Conservation (phyloP, 805 yeast genomes). For the Deakozyma indianensis region DNA sequence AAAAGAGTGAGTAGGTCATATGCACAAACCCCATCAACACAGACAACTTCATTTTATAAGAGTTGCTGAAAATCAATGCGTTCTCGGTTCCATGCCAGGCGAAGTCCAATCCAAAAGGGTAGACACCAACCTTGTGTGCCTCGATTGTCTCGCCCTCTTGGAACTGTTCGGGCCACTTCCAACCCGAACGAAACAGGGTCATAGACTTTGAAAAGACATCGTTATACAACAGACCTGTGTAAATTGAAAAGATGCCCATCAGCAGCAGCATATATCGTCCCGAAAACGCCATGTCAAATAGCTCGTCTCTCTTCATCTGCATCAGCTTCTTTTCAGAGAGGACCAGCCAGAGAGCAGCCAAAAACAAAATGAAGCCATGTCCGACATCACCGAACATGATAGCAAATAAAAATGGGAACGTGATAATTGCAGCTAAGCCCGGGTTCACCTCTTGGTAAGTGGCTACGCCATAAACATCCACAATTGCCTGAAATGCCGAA, state of each 20-base stretch:
- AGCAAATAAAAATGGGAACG: conserved; percentile 98
- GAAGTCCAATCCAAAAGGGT: conserved; percentile 79
- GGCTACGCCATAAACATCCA: conserved; percentile 92
- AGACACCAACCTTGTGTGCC: conserved; percentile 49
- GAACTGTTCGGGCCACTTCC: conserved; percentile 69
- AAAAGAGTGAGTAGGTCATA: conserved; percentile 79
- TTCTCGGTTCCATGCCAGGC: conserved; percentile 98
- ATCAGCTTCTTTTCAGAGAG: conserved; percentile 55
- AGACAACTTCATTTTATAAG: conserved; percentile 94
- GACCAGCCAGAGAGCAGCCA: conserved; percentile 59
- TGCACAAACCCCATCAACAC: conserved; percentile 88
- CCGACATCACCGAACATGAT: conserved; percentile 98
- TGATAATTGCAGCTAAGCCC: conserved; percentile 83
- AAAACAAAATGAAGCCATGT: conserved; percentile 72
- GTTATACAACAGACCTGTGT: conserved; percentile 87
- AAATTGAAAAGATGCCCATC: conserved; percentile 95
- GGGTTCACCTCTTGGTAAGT: conserved; percentile 92
- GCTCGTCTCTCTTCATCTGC: conserved; percentile 67
- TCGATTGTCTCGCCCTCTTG: conserved; percentile 51
- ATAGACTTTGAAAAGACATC: conserved; percentile 86
- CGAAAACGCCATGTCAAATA: conserved; percentile 87
- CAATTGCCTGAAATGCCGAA: conserved; percentile 78
- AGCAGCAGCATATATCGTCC: conserved; percentile 84
- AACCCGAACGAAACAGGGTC: conserved; percentile 76
- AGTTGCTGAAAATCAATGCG: conserved; percentile 74